These are phyloP conservation scores for Talaromyces sp. DNA, from an alignment of 2,329 filamentous ascomycete genomes.

Conservation along the genomic window DNA sequence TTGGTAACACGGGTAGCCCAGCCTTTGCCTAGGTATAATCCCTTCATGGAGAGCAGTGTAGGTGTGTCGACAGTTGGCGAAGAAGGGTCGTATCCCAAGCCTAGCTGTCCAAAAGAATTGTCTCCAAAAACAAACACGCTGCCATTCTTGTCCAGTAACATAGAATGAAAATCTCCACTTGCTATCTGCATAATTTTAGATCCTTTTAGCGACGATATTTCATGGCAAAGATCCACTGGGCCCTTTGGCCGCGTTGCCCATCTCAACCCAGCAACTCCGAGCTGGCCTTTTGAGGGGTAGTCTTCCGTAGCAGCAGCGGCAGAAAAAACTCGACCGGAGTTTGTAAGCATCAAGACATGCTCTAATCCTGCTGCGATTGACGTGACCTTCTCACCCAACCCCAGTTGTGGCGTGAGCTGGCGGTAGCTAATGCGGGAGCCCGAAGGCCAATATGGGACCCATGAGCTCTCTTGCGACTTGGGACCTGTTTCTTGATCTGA, in stretches of 20 bases:
- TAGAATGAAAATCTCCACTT: slow-evolving; percentile 78
- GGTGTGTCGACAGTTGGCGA: slow-evolving; percentile 63
- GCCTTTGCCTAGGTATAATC: slow-evolving; percentile 64
- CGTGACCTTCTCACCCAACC: slow-evolving; percentile 66
- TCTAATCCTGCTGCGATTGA: slow-evolving; percentile 75
- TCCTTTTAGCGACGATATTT: slow-evolving; percentile 65
- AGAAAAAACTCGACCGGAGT: slow-evolving; percentile 78
- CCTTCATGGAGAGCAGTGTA: slow-evolving; percentile 62
- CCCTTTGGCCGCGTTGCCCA: slow-evolving; percentile 74
- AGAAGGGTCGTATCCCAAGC: slow-evolving; percentile 64
- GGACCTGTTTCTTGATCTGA: slow-evolving; percentile 62
- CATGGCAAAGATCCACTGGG: slow-evolving; percentile 75
- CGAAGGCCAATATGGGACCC: slow-evolving; percentile 69
- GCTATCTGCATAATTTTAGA: slow-evolving; percentile 71
- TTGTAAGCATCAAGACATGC: slow-evolving; percentile 81
- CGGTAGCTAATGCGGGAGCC: slow-evolving; percentile 64
- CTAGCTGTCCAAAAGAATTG: slow-evolving; percentile 85
- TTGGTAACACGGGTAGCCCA: slow-evolving; percentile 64
- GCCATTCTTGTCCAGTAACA: slow-evolving; percentile 70
- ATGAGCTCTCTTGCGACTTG: slow-evolving; percentile 61
- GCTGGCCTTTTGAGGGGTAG: slow-evolving; percentile 77
- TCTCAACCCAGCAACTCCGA: slow-evolving; percentile 76
- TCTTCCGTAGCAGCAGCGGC: slow-evolving; percentile 73
- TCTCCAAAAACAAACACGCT: slow-evolving; percentile 84
- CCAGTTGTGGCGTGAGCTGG: slow-evolving; percentile 61